Evolutionary conservation across 176 grass and related monocot genomes (phyloP).

Genomic region (Chloris gayana): DNA sequence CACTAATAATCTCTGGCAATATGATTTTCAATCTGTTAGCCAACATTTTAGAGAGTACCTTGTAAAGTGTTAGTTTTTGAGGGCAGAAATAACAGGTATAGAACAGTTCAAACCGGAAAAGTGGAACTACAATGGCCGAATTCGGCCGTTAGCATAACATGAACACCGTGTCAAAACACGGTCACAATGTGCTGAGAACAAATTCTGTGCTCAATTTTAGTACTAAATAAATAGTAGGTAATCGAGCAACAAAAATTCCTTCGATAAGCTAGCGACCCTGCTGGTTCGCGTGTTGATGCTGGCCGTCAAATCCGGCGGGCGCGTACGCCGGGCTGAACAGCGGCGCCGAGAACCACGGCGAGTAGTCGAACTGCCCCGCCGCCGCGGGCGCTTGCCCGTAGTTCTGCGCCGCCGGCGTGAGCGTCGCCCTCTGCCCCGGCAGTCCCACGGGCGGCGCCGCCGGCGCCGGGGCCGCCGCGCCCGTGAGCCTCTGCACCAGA

Average conservation of each 20-base stretch:
- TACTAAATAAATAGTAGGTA: not conserved
- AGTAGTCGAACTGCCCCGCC: conserved; percentile 40
- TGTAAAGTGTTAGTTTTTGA: too few species aligned
- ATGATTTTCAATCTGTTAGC: too few species aligned
- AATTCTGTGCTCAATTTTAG: too few species aligned
- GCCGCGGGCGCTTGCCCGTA: not conserved
- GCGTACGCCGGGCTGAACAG: conserved; percentile 55
- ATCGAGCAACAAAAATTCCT: not conserved
- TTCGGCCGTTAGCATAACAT: too few species aligned
- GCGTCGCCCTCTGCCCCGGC: not conserved
- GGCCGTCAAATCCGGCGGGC: conserved; percentile 28
- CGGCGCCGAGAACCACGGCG: conserved; percentile 55
- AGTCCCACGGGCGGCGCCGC: not conserved
- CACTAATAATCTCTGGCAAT: too few species aligned
- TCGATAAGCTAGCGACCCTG: not conserved
- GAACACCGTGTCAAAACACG: too few species aligned
- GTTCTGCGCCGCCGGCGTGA: not conserved
- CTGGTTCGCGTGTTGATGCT: conserved; percentile 1
- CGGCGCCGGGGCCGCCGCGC: not conserved
- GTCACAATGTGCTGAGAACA: too few species aligned
- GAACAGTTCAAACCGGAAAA: not conserved
- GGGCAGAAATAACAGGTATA: too few species aligned
- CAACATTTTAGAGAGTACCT: too few species aligned
- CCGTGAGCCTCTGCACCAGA: conserved; percentile 71
- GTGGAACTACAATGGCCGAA: too few species aligned